Base-by-base conservation (phyloP, 768 basidiomycete species). In the Atractiella rhizophila region DNA sequence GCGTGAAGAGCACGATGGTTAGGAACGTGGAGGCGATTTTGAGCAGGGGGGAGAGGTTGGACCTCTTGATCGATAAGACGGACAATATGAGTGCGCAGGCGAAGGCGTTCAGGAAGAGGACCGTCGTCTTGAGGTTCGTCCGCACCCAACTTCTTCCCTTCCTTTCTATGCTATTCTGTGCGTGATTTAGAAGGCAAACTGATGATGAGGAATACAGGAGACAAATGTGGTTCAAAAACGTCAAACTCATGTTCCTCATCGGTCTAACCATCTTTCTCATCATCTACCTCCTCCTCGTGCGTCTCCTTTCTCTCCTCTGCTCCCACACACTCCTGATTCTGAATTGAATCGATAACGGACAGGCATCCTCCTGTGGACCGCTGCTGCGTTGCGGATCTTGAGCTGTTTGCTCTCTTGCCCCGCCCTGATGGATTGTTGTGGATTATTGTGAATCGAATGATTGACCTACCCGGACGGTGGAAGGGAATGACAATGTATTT, bases 11-110 rank as follows among this genome's bases (percentile, higher is more conserved):
- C 18, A 48, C 49, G 10, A 51, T 55, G 53, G 86, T 94, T 37
- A 80, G 94, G 60, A 94, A 94, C 57, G 86, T 94, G 48, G 83
- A 94, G 61, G 79, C 85, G 57, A 88, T 96, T 48, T 69, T 98
- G 30, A 76, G 71, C 39, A 68, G 91, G 28, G 91, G 91, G 19
- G 91, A 98, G 59, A 68, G 91, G 39, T 81, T 98, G 50, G 88
- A 94, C 57, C 66, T 91, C 11, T 66, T 94, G 39, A 77, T 91
- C 19, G 26, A 40, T 32, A 43, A 49, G 66, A 98, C 91, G 23
- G 86, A 94, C 56, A 76, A 68, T 40, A 80, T 98, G 73, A 77
- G 80, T 6, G 76, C 73, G 9, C 85, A 96, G 59, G 83, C 88
- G 4, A 80, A 79, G 3, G 82, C 81, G 6, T 98, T 98, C 62